Percentiles rank a stretch among this genome's conserved stretches.
These are phyloP conservation scores for Tylopilus intermedius DNA, from an alignment of 768 basidiomycete genomes.

Conservation along the genomic window DNA sequence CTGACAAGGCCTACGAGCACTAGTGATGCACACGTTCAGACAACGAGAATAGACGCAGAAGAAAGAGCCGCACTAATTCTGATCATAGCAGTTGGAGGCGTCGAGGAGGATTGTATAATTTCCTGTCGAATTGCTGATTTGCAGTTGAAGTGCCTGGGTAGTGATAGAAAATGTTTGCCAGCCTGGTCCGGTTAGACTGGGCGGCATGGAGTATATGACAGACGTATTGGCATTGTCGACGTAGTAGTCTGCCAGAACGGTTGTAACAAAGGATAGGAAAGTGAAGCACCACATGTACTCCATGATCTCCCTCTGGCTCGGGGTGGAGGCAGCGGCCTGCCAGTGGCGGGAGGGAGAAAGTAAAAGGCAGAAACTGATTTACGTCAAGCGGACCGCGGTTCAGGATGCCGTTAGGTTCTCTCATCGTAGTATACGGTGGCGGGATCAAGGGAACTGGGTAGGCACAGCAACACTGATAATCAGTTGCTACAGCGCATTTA, in stretches of 20 bases:
- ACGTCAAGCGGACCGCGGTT: no score
- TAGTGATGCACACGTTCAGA: constrained; percentile 4
- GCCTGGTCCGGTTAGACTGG: constrained; percentile 6
- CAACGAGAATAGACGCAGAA: neutral
- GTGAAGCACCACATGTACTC: neutral
- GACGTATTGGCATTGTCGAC: constrained; percentile 25
- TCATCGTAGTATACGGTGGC: no score
- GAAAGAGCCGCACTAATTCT: constrained; percentile 21
- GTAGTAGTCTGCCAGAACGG: constrained; percentile 19
- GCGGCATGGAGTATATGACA: constrained; percentile 14
- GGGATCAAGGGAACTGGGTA: no score
- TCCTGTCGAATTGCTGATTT: constrained; percentile 19
- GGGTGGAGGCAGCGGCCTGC: neutral
- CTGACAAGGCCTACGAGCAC: constrained; percentile 16
- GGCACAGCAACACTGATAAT: constrained; percentile 8
- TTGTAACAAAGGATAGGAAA: constrained; percentile 12
- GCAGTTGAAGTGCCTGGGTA: constrained; percentile 1
- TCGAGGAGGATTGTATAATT: constrained; percentile 16
- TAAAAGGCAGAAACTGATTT: neutral
- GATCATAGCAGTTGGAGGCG: constrained; percentile 19
- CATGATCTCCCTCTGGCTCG: constrained; percentile 6
- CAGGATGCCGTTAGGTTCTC: no score
- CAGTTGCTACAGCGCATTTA: no score
- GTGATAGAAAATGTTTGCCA: constrained; percentile 12
- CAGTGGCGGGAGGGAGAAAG: neutral